Evolutionary conservation across 192 early-diverging fungal species (phyloP).

Genomic region (Backusella tarrabulga): DNA sequence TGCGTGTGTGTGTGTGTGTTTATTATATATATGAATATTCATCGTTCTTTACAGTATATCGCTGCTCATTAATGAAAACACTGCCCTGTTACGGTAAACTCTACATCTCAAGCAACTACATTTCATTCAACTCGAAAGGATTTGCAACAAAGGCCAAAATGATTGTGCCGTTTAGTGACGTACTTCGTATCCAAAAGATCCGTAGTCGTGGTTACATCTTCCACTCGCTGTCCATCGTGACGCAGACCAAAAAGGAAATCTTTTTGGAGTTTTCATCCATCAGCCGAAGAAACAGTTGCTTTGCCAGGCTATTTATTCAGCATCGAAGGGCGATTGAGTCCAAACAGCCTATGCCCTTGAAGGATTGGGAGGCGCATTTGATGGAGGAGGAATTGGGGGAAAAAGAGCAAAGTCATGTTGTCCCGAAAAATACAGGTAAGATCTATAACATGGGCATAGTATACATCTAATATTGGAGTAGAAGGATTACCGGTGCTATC

Average conservation of each 20-base stretch:
- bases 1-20: too few relatives aligned
- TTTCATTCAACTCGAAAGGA: conserved; percentile 61
- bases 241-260: conserved; percentile 51
- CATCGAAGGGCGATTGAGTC: conserved; percentile 8
- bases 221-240: conserved; percentile 46
- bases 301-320: conserved; percentile 28
- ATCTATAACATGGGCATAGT: too few relatives aligned
- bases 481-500: conserved; percentile 1
- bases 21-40: background rate
- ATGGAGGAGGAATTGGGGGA: conserved; percentile 9
- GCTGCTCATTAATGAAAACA: conserved; percentile 47
- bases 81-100: conserved; percentile 59
- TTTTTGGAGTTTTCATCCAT: conserved; percentile 58
- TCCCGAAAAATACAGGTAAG: conserved; percentile 2
- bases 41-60: conserved; percentile 31
- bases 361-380: conserved; percentile 11
- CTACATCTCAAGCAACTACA: conserved; percentile 58
- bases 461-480: background rate
- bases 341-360: background rate
- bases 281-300: conserved; percentile 45
- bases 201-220: conserved; percentile 41
- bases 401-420: background rate
- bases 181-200: conserved; percentile 44
- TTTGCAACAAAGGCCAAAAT: conserved; percentile 51
- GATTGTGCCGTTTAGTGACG: conserved; percentile 57